Conservation (phyloP, 495 filamentous ascomycete species). For the Amphirosellinia nigrospora region DNA sequence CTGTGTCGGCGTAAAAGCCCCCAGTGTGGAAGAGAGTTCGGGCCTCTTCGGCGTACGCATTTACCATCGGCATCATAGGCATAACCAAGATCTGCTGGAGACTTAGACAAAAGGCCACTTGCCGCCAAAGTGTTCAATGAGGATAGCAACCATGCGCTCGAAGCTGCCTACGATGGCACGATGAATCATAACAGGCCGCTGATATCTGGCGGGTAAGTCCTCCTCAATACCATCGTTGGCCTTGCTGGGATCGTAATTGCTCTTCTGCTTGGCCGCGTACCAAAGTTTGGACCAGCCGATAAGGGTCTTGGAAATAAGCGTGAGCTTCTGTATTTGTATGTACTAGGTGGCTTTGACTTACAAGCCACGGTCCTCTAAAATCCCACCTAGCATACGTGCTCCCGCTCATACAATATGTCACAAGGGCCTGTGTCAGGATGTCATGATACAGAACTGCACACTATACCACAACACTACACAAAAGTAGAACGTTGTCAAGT, state of each 20-base stretch:
- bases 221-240: too few species aligned
- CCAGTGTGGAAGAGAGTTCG: slow-evolving; percentile 62
- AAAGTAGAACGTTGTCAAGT: too few species aligned
- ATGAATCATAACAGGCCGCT: slow-evolving; percentile 95
- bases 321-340: neutral
- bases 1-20: slow-evolving; percentile 81
- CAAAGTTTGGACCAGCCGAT: too few species aligned
- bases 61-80: slow-evolving; percentile 82
- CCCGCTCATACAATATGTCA: neutral
- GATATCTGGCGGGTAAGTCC: slow-evolving; percentile 33
- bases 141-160: slow-evolving; percentile 92
- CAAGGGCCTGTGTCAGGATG: too few species aligned
- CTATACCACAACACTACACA: too few species aligned
- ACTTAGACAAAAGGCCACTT: slow-evolving; percentile 99
- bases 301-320: neutral
- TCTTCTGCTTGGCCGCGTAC: too few species aligned
- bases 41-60: slow-evolving; percentile 86
- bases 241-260: too few species aligned
- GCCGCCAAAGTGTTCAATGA: slow-evolving; percentile 92
- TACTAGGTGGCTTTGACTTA: neutral
- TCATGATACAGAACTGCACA: too few species aligned
- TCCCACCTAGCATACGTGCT: neutral
- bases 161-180: slow-evolving; percentile 91
- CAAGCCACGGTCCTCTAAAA: neutral
- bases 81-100: slow-evolving; percentile 90